phyloP scores from a whole-genome alignment of 2,329 filamentous ascomycete species.

The Colletotrichum paranaense region DNA sequence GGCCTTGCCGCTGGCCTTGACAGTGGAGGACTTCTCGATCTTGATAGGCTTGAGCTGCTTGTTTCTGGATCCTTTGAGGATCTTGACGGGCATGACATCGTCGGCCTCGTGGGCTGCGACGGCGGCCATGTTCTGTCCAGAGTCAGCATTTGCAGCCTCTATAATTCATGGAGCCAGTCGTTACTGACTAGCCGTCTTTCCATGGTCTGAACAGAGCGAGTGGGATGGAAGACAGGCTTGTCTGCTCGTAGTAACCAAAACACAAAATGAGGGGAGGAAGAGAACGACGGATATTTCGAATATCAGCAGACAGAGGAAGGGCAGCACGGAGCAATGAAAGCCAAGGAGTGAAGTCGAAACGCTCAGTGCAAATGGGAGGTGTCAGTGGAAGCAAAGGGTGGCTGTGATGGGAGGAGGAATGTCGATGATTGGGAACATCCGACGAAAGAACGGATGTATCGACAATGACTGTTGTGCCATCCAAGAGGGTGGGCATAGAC shows the following conservation, averaged over 20 bases:
- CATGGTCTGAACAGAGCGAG: conserved; percentile 16
- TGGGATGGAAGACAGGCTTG: conserved; percentile 7
- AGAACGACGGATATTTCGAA: conserved; percentile 22
- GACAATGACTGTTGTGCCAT: neutral
- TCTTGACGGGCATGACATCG: neutral
- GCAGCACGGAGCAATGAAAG: conserved; percentile 27
- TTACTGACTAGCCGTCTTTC: conserved; percentile 29
- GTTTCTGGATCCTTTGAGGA: conserved; percentile 2
- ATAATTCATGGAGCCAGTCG: conserved; percentile 4
- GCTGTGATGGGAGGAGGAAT: conserved; percentile 12
- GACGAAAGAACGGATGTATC: conserved; percentile 22
- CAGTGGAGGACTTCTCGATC: neutral
- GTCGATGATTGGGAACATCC: neutral
- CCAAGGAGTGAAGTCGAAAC: conserved; percentile 16
- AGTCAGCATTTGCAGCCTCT: conserved; percentile 25
- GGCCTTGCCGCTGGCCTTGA: neutral
- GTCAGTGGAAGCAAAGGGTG: neutral
- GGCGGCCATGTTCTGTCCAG: conserved; percentile 50
- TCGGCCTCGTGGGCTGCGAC: conserved; percentile 28
- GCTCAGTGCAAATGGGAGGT: conserved; percentile 11
- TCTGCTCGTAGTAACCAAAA: conserved; percentile 27
- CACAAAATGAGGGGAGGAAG: conserved; percentile 29
- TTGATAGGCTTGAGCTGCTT: conserved; percentile 8
- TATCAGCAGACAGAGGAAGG: neutral
- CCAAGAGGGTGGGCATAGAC: neutral